These are phyloP conservation scores for Nicotiana knightiana DNA, from an alignment of 257 asterid species.

Conservation along the genomic window DNA sequence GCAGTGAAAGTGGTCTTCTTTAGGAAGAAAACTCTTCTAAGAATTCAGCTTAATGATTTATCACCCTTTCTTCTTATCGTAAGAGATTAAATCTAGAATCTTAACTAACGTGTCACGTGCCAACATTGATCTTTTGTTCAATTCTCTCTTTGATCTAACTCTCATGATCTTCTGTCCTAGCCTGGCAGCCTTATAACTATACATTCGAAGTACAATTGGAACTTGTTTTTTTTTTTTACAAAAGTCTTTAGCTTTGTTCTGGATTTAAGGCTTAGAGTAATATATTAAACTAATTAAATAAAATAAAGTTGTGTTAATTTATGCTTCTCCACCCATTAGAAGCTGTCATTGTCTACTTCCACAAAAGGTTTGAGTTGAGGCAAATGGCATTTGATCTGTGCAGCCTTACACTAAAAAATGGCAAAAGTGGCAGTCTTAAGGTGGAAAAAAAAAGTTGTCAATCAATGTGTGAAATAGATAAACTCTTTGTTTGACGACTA, in stretches of 20 bases:
- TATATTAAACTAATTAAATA: background rate
- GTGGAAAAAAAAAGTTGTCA: background rate
- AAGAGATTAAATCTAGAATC: background rate
- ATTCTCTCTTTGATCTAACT: background rate
- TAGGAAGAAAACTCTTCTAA: background rate
- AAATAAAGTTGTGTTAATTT: conserved; percentile 24
- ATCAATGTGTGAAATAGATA: background rate
- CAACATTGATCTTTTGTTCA: background rate
- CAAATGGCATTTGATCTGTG: conserved; percentile 8
- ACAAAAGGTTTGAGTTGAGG: background rate
- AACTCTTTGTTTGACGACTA: conserved; percentile 8
- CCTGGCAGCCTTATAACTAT: background rate
- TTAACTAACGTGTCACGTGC: conserved; percentile 8
- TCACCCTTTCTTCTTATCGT: background rate
- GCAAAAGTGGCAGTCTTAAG: background rate
- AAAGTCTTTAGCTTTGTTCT: conserved; percentile 10
- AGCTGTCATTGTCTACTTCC: background rate
- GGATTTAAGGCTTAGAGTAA: background rate
- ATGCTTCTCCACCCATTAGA: background rate
- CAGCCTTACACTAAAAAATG: background rate
- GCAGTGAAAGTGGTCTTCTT: conserved; percentile 23
- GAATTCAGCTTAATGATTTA: background rate
- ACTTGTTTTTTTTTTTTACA: conserved; percentile 32
- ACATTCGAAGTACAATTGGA: conserved; percentile 47
- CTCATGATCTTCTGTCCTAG: background rate